Evolutionary conservation across 1,139 yeast genomes (phyloP).

Genomic region (Fermentozyma sake): DNA sequence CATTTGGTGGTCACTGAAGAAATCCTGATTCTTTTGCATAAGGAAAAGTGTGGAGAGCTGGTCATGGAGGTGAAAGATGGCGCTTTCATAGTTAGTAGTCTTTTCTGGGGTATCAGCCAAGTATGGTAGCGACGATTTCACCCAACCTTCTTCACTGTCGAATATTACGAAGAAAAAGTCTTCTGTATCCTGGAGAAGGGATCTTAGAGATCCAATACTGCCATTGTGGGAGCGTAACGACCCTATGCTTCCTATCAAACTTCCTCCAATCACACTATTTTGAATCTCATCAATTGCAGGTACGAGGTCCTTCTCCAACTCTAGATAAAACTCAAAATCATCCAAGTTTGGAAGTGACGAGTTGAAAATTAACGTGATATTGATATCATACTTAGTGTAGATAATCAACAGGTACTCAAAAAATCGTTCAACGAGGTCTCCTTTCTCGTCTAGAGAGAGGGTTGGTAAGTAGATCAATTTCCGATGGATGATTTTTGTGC

Average conservation of each 20-base stretch:
- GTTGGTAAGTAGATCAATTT: constrained; percentile 19
- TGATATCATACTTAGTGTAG: constrained; percentile 20
- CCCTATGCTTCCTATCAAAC: constrained; percentile 24
- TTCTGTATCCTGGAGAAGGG: constrained; percentile 10
- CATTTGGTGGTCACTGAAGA: constrained; percentile 17
- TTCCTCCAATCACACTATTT: constrained; percentile 13
- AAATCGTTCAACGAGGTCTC: no score
- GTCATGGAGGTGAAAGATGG: constrained; percentile 38
- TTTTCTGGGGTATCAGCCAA: constrained; percentile 11
- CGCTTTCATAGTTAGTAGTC: constrained; percentile 17
- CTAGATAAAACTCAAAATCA: constrained; percentile 18
- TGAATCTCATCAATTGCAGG: constrained; percentile 24
- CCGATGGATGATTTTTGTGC: constrained; percentile 12
- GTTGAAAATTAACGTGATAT: constrained; percentile 28
- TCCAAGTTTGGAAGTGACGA: constrained; percentile 22
- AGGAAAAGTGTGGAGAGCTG: constrained; percentile 33
- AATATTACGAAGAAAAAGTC: constrained; percentile 38
- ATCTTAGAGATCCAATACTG: constrained; percentile 10
- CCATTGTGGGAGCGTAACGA: constrained; percentile 28
- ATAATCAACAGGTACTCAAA: constrained; percentile 32
- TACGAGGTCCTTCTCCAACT: constrained; percentile 14
- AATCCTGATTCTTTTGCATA: constrained; percentile 19
- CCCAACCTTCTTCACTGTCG: constrained; percentile 20
- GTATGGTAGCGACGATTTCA: constrained; percentile 39
- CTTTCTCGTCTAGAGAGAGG: constrained; percentile 4